Evolutionary conservation across 1,284 basidiomycete genomes (phyloP).

Genomic region (Ganoderma sp.): DNA sequence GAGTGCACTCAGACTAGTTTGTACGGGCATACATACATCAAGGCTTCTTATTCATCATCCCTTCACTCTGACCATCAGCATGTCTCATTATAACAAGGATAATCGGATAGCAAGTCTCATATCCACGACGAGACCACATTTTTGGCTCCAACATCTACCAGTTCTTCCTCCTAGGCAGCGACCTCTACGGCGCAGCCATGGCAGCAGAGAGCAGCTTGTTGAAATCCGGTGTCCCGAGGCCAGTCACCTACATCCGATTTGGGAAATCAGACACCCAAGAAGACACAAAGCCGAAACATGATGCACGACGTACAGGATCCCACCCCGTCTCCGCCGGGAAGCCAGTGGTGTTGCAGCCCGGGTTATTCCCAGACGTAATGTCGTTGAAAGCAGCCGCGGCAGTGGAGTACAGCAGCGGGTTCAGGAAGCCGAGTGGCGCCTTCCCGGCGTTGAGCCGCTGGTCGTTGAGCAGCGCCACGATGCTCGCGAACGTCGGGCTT

Average conservation of each 20-base stretch:
- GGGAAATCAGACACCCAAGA: not conserved
- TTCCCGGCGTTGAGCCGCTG: constrained; percentile 50
- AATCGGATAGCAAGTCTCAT: not conserved
- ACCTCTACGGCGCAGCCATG: constrained; percentile 7
- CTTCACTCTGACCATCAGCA: not conserved
- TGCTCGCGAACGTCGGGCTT: constrained; percentile 56
- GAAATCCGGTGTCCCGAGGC: constrained; percentile 41
- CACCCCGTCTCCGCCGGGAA: constrained; percentile 44
- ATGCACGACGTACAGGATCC: constrained; percentile 37
- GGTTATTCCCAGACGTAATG: constrained; percentile 30
- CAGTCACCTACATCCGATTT: constrained; percentile 31
- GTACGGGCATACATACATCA: not conserved
- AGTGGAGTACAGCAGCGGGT: constrained; percentile 49
- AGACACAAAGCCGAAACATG: constrained; percentile 17
- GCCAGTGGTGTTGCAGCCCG: constrained; percentile 43
- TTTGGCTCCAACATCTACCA: not conserved
- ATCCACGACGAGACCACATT: not conserved
- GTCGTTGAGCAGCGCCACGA: constrained; percentile 69
- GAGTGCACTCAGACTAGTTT: not conserved
- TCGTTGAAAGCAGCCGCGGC: constrained; percentile 31
- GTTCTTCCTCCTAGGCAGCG: not conserved
- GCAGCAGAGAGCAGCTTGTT: constrained; percentile 10
- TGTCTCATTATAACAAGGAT: not conserved
- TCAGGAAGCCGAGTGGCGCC: constrained; percentile 61
- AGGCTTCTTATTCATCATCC: not conserved